Conservation (phyloP, 805 yeast species). For the Ogataea ramenticola region DNA sequence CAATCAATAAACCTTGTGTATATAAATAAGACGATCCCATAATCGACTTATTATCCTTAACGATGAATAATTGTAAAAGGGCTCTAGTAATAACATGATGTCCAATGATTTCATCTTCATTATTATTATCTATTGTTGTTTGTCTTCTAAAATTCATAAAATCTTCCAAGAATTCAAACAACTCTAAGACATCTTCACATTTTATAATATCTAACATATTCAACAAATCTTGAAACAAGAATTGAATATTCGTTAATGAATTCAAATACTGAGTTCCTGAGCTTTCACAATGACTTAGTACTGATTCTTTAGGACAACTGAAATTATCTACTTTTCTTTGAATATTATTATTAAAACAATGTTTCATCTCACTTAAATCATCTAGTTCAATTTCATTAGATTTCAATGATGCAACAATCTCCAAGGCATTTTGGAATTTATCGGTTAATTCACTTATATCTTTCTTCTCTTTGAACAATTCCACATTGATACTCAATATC, state of each 20-base stretch:
- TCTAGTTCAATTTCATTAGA: slow-evolving; percentile 7
- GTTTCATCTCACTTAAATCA: background rate
- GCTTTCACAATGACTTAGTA: slow-evolving; percentile 23
- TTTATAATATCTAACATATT: slow-evolving; percentile 26
- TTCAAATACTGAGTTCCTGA: slow-evolving; percentile 4
- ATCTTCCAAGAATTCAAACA: slow-evolving; percentile 15
- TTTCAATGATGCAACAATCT: slow-evolving; percentile 3
- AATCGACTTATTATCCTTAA: slow-evolving; percentile 55
- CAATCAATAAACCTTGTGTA: slow-evolving; percentile 29
- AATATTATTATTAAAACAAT: background rate
- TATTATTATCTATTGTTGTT: slow-evolving; percentile 3
- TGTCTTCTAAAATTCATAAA: slow-evolving; percentile 19
- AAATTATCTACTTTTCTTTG: slow-evolving; percentile 23
- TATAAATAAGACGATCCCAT: slow-evolving; percentile 37
- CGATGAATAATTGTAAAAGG: slow-evolving; percentile 50
- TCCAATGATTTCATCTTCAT: slow-evolving; percentile 23
- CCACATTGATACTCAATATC: slow-evolving; percentile 4
- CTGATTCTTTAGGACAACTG: slow-evolving; percentile 35
- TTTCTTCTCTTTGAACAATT: slow-evolving; percentile 5
- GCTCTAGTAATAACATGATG: slow-evolving; percentile 52
- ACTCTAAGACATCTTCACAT: slow-evolving; percentile 20
- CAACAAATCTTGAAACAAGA: slow-evolving; percentile 31
- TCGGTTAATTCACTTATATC: background rate
- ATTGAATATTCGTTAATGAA: slow-evolving; percentile 11
- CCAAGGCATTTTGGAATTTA: slow-evolving; percentile 3